Percentiles rank a stretch among this genome's conserved stretches.
phyloP scores from a whole-genome alignment of 805 yeast species.

The Danielia oregonensis region DNA sequence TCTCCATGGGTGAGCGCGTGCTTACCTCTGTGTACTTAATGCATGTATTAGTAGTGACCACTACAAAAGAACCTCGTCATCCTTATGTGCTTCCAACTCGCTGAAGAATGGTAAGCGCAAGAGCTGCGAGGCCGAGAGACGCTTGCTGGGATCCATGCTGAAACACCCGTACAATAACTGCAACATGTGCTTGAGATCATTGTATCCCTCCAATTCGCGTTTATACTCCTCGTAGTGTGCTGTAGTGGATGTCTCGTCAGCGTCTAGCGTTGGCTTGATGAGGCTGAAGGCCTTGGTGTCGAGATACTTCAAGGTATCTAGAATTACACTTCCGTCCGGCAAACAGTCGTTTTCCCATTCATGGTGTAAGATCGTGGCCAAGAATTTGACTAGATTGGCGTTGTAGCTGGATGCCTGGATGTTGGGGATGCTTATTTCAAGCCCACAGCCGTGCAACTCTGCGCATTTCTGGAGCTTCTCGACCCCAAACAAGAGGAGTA shows the following conservation, averaged over 20 bases:
- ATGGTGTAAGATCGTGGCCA: slow-evolving; percentile 23
- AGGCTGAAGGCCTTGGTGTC: slow-evolving; percentile 38
- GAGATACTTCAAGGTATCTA: slow-evolving; percentile 55
- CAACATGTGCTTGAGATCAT: slow-evolving; percentile 45
- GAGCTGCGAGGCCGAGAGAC: slow-evolving; percentile 57
- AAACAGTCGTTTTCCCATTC: slow-evolving; percentile 58
- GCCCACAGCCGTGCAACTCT: slow-evolving; percentile 79
- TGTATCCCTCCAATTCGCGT: slow-evolving; percentile 24
- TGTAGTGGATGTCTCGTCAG: slow-evolving; percentile 10
- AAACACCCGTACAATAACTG: slow-evolving; percentile 56
- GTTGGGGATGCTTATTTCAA: slow-evolving; percentile 47
- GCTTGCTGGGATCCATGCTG: slow-evolving; percentile 52
- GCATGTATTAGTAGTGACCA: background rate
- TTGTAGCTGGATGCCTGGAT: slow-evolving; percentile 14
- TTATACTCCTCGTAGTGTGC: slow-evolving; percentile 14
- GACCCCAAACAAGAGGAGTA: slow-evolving; percentile 76
- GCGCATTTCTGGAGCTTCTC: slow-evolving; percentile 73
- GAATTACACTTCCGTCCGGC: slow-evolving; percentile 69
- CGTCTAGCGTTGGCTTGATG: slow-evolving; percentile 19
- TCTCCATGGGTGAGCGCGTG: no score
- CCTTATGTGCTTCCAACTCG: slow-evolving; percentile 30
- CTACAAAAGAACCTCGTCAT: slow-evolving; percentile 30
- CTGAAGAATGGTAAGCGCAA: slow-evolving; percentile 58
- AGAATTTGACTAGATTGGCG: slow-evolving; percentile 32
- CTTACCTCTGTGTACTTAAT: no score